These are phyloP conservation scores for Clitocybe nebularis DNA, from an alignment of 1,284 basidiomycete genomes.

Conservation along the genomic window DNA sequence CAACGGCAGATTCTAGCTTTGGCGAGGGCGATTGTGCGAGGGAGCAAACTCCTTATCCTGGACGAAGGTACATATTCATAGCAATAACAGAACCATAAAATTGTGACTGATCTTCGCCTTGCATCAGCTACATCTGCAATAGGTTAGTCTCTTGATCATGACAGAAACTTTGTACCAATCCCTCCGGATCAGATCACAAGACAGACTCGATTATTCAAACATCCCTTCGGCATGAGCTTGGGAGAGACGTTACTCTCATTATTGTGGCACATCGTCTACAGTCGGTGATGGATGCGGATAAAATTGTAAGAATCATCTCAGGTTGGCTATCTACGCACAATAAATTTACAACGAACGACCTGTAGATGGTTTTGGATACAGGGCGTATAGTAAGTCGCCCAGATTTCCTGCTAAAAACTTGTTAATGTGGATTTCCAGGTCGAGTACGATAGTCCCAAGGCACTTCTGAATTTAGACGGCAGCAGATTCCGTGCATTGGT, in stretches of 20 bases:
- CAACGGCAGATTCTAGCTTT: constrained; percentile 66
- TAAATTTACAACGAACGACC: background rate
- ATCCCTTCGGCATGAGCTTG: constrained; percentile 51
- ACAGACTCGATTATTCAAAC: constrained; percentile 56
- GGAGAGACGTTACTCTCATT: constrained; percentile 51
- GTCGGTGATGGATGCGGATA: constrained; percentile 65
- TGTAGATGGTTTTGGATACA: background rate
- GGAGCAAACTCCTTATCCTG: constrained; percentile 54
- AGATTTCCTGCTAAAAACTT: too few relatives aligned
- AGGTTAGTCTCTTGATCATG: constrained; percentile 26
- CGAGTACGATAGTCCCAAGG: constrained; percentile 59
- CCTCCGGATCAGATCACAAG: constrained; percentile 39
- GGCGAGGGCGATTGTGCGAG: constrained; percentile 51
- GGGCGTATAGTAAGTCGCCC: background rate
- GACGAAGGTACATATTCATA: constrained; percentile 45
- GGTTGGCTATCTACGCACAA: background rate
- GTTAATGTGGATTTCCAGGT: constrained; percentile 28
- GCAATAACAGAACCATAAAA: background rate
- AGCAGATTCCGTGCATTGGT: constrained; percentile 56
- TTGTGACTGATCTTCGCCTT: background rate
- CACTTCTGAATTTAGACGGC: constrained; percentile 49
- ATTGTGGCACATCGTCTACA: constrained; percentile 68
- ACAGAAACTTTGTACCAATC: constrained; percentile 8
- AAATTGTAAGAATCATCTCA: constrained; percentile 27
- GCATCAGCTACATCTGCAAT: constrained; percentile 55